Conservation (phyloP, 2,329 filamentous ascomycete genomes). For the Pseudocercospora vitis region DNA sequence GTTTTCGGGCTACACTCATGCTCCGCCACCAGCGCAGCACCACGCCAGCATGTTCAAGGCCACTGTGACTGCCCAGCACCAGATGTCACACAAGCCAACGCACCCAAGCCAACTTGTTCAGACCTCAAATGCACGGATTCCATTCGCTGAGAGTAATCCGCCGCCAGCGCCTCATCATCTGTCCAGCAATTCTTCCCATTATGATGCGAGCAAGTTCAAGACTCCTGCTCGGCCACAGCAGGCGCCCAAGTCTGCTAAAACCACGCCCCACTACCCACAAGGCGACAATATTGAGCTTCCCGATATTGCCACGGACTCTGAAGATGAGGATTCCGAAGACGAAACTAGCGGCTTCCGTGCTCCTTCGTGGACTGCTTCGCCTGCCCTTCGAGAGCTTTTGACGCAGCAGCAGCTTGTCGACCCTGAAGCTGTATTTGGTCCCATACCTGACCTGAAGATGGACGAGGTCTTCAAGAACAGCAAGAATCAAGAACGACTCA, state of each 20-base stretch:
- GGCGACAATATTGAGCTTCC: slow-evolving; percentile 89
- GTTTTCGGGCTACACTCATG: slow-evolving; percentile 63
- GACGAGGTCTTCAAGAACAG: slow-evolving; percentile 81
- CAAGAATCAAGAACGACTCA: slow-evolving; percentile 79
- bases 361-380: slow-evolving; percentile 85
- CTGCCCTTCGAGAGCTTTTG: slow-evolving; percentile 73
- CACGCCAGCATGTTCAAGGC: slow-evolving; percentile 61
- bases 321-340: slow-evolving; percentile 68
- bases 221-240: slow-evolving; percentile 61
- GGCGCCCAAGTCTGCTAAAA: slow-evolving; percentile 61
- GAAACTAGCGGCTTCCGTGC: slow-evolving; percentile 56
- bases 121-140: slow-evolving; percentile 82
- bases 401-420: slow-evolving; percentile 82
- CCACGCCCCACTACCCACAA: slow-evolving; percentile 82
- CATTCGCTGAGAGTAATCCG: slow-evolving; percentile 73
- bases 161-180: slow-evolving; percentile 38
- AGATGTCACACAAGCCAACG: slow-evolving; percentile 53
- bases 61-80: slow-evolving; percentile 66
- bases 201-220: slow-evolving; percentile 54
- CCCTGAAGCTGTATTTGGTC: slow-evolving; percentile 82
- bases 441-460: slow-evolving; percentile 84
- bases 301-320: slow-evolving; percentile 92
- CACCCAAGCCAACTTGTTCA: slow-evolving; percentile 84
- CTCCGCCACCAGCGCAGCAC: slow-evolving; percentile 54
- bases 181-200: slow-evolving; percentile 34